Base-by-base conservation (phyloP, 495 filamentous ascomycete genomes). In the Aspergillus asperescens region DNA sequence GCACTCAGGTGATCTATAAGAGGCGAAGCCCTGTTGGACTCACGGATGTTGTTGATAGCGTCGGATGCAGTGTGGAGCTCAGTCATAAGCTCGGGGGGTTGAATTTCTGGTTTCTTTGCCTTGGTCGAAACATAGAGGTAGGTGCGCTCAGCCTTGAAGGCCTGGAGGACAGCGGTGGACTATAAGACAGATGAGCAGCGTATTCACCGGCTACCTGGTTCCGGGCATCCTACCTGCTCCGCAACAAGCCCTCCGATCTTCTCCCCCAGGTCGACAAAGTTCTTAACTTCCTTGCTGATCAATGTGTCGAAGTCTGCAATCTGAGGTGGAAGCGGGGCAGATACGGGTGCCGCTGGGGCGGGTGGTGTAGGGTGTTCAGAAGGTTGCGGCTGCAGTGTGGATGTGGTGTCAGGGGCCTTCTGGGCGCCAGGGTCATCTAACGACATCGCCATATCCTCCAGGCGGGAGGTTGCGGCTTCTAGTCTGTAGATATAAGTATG, bases 391-490 rank as follows among this genome's bases (percentile, higher is more conserved):
- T 74, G 61, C 37, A 74, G 56, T 18, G 77, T 56, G 9, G 71
- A 64, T 25, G 70, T 56, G 19, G 64, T 63, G 56, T 70, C 70
- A 31, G 71, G 56, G 35, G 64, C 70, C 59, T 78, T 77, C 24
- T 81, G 69, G 12, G 77, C 65, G 50, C 84, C 80, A 58, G 78
- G 62, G 25, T 67, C 70, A 50, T 77, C 77, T 44, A 87, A 75
- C 22, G 85, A 81, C 59, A 87, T 82, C 18, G 90, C 90, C 63
- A 97, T 93, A 68, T 98, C 93, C 76, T 98, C 93, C 52, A 99
- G 80, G 54, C 94, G 84, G 57, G 90, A 91, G 56, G 93, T 97
- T 34, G 93, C 93, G 64, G 93, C 93, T 79, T 99, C 93, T 57
- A 99, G 87, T 75, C 93, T 99, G 68, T 62, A 43, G 12, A 39